Evolutionary conservation across 208 protist species (phyloP).

Genomic region (Leptomonas pyrrhocoris): DNA sequence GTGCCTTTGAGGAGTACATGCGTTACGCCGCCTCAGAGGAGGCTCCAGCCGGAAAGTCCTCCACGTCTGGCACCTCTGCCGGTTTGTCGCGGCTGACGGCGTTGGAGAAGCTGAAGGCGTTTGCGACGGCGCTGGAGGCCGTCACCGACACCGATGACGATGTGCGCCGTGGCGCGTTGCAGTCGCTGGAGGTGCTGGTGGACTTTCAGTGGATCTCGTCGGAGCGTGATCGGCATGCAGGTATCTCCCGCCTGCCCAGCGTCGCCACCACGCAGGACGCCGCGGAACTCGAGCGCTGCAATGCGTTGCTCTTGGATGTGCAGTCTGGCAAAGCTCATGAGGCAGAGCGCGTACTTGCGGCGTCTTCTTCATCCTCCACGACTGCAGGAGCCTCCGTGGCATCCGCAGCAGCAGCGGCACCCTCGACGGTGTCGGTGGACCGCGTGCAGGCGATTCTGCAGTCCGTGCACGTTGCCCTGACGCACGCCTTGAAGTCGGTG

Average conservation of each 20-base stretch:
- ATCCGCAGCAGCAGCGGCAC: not conserved
- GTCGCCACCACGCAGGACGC: slow-evolving; percentile 13
- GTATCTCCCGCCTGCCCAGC: not conserved
- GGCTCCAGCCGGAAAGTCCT: not conserved
- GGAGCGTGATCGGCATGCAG: not conserved
- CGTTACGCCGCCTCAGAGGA: slow-evolving; percentile 10
- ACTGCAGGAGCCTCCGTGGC: not conserved
- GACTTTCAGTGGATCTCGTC: slow-evolving; percentile 36
- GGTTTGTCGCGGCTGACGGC: slow-evolving; percentile 35
- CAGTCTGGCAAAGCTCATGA: not conserved
- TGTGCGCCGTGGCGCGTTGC: slow-evolving; percentile 58
- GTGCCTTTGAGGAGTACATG: slow-evolving; percentile 32
- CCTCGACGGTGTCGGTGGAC: slow-evolving; percentile 33
- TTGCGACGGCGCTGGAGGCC: slow-evolving; percentile 63
- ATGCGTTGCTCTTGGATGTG: slow-evolving; percentile 13
- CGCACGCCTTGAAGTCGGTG: slow-evolving; percentile 69
- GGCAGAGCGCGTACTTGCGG: not conserved
- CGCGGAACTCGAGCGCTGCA: slow-evolving; percentile 21
- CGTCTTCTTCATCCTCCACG: not conserved
- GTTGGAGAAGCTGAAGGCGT: slow-evolving; percentile 58
- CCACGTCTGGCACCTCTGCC: not conserved
- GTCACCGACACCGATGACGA: slow-evolving; percentile 78
- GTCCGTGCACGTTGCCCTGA: slow-evolving; percentile 63
- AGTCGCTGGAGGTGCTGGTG: slow-evolving; percentile 41
- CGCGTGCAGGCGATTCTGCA: slow-evolving; percentile 47